These are phyloP conservation scores for Oemleria cerasiformis DNA, from an alignment of 306 rosid genomes.

Conservation along the genomic window DNA sequence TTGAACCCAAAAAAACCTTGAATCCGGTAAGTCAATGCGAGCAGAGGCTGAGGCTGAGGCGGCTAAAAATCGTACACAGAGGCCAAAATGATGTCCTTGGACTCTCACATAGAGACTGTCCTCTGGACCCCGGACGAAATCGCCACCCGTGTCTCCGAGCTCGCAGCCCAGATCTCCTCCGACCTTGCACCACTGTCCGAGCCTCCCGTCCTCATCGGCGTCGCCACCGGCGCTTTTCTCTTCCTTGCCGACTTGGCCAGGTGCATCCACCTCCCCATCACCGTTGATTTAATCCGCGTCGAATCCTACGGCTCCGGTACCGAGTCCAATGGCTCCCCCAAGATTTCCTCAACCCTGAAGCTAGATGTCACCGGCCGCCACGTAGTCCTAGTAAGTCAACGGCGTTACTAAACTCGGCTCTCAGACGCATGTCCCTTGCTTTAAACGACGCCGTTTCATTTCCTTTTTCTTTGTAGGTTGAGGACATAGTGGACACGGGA, in stretches of 20 bases:
- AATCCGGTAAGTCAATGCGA: too few species aligned
- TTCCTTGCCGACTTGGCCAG: slow-evolving; percentile 87
- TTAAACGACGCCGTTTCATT: background rate
- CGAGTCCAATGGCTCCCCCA: slow-evolving; percentile 52
- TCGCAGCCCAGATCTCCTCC: slow-evolving; percentile 54
- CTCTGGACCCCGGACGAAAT: slow-evolving; percentile 70
- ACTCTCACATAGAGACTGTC: slow-evolving; percentile 55
- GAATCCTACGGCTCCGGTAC: slow-evolving; percentile 79
- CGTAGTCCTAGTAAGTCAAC: slow-evolving; percentile 60
- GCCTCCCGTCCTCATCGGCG: slow-evolving; percentile 65
- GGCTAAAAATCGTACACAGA: too few species aligned
- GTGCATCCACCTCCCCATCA: slow-evolving; percentile 48
- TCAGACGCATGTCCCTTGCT: background rate
- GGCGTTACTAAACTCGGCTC: too few species aligned
- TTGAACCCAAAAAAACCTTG: too few species aligned
- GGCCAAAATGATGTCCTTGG: slow-evolving; percentile 21
- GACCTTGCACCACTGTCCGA: slow-evolving; percentile 34
- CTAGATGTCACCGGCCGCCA: slow-evolving; percentile 57
- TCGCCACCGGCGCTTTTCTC: slow-evolving; percentile 79
- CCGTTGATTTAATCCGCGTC: slow-evolving; percentile 64
- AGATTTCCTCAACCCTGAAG: slow-evolving; percentile 60
- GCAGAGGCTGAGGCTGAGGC: too few species aligned
- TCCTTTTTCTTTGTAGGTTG: slow-evolving; percentile 43
- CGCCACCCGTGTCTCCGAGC: slow-evolving; percentile 55
- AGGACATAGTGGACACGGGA: slow-evolving; percentile 86